Evolutionary conservation across 2,329 filamentous ascomycete genomes (phyloP), one percentile per base, ranked within the genome.

Genomic region (Diaporthe aspalathi): DNA sequence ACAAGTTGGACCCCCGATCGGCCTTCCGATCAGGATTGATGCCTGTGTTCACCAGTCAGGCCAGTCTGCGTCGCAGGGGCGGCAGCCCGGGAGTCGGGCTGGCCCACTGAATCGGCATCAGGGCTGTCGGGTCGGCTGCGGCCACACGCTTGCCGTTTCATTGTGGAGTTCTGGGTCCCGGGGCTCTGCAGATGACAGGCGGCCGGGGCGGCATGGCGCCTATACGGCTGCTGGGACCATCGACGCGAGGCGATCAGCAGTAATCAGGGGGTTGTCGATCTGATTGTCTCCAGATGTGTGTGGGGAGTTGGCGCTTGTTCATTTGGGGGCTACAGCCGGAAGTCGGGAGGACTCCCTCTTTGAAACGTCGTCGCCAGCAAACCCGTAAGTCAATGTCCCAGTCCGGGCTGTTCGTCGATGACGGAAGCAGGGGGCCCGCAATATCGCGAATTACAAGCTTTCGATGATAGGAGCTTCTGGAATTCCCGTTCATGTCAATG

Each of bases 121-220:
- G 63, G 71, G 71, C 43, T 68, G 47, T 73, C 71, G 71, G 71
- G 52, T 56, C 47, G 49, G 35, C 40, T 5, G 63, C 71, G 50
- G 68, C 53, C 52, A 62, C 27, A 67, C 40, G 29, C 29, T 47
- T 68, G 56, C 71, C 71, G 71, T 71, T 71, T 73, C 71, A 71
- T 8, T 45, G 45, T 67, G 38, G 60, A 29, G 49, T 49, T n/a
- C 47, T 43, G 29, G 20, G 52, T 0, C 22, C 40, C 53, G 35
- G 70, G 62, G 17, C 53, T 47, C 67, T 68, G 67, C 67, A 68
- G 53, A 16, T 68, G 67, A 68, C 67, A 68, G 53, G 66, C 24
- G 69, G 60, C 35, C 22, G 20, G 56, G 53, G 66, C 24, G 69
- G 60, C 35, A 32, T n/a, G 56, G 38, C 62, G 45, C 38, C 38